Evolutionary conservation across 805 yeast species (phyloP).

Genomic region (Kuraishia molischiana): DNA sequence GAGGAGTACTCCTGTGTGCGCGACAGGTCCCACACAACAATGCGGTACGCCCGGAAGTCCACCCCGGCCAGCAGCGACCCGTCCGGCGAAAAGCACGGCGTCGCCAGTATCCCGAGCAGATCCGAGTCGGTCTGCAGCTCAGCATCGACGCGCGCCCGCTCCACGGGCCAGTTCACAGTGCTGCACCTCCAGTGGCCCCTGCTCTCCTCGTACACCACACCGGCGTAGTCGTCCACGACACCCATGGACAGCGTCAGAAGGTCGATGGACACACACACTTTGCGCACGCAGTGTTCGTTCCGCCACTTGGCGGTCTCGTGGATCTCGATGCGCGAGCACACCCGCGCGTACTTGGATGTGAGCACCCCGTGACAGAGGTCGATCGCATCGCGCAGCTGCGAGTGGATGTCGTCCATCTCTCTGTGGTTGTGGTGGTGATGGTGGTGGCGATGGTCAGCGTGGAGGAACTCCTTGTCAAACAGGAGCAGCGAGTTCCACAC

Average conservation of each 20-base stretch:
- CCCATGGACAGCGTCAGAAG: neutral
- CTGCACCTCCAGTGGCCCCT: neutral
- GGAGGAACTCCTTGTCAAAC: neutral
- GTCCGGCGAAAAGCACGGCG: conserved; percentile 11
- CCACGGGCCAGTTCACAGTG: neutral
- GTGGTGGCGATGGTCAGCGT: neutral
- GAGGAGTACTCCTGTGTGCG: neutral
- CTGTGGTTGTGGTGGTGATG: neutral
- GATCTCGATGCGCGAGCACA: neutral
- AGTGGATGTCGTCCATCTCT: neutral
- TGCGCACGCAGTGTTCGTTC: too few relatives aligned
- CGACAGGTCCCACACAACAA: conserved; percentile 10
- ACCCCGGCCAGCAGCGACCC: conserved; percentile 11
- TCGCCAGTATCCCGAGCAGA: conserved; percentile 2
- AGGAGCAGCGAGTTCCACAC: neutral
- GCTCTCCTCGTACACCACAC: neutral
- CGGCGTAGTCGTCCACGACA: neutral
- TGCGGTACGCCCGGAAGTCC: conserved; percentile 9
- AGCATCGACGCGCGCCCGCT: neutral
- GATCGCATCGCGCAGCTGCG: neutral
- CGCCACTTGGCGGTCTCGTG: neutral
- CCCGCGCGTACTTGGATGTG: neutral
- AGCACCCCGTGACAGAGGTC: neutral
- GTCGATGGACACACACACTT: neutral
- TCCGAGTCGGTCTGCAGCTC: conserved; percentile 6